phyloP scores from a whole-genome alignment of 306 rosid genomes.

The Hippophae rhamnoides region DNA sequence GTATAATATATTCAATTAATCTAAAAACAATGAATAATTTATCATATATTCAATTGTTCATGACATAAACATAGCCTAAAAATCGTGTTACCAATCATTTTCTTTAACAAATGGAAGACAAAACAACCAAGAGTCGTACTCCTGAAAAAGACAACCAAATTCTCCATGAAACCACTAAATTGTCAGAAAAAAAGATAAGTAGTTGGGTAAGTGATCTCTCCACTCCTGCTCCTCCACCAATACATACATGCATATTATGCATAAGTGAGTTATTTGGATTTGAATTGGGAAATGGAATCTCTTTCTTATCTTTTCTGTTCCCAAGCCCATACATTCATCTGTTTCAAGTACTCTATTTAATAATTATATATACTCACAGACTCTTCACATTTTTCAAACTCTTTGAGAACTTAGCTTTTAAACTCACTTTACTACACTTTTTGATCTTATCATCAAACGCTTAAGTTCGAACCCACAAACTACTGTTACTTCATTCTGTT shows the following conservation, averaged over 20 bases:
- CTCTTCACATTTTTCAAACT: conserved; percentile 48
- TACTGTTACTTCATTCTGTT: conserved; percentile 1
- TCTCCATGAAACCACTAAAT: conserved; percentile 15
- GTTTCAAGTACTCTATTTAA: conserved; percentile 31
- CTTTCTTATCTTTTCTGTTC: conserved; percentile 52
- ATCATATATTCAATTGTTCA: too few relatives aligned
- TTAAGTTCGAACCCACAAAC: conserved; percentile 2
- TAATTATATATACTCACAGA: conserved; percentile 11
- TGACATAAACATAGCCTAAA: too few relatives aligned
- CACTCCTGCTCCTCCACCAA: conserved; percentile 3
- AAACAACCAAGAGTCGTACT: not conserved
- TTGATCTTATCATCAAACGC: conserved; percentile 25
- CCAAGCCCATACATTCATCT: conserved; percentile 63
- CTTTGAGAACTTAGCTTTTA: conserved; percentile 27
- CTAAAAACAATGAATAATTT: too few relatives aligned
- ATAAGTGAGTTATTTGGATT: conserved; percentile 27
- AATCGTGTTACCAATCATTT: too few relatives aligned
- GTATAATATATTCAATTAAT: too few relatives aligned
- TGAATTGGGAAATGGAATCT: conserved; percentile 48
- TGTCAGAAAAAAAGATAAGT: conserved; percentile 25
- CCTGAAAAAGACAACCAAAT: conserved; percentile 7
- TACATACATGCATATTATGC: conserved; percentile 22
- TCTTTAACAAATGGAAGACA: conserved; percentile 2
- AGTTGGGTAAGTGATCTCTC: conserved; percentile 14
- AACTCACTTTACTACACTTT: conserved; percentile 28